Evolutionary conservation across 805 yeast species (phyloP), one percentile per base, ranked within the genome.

Genomic region (Lipomyces mesembrius): DNA sequence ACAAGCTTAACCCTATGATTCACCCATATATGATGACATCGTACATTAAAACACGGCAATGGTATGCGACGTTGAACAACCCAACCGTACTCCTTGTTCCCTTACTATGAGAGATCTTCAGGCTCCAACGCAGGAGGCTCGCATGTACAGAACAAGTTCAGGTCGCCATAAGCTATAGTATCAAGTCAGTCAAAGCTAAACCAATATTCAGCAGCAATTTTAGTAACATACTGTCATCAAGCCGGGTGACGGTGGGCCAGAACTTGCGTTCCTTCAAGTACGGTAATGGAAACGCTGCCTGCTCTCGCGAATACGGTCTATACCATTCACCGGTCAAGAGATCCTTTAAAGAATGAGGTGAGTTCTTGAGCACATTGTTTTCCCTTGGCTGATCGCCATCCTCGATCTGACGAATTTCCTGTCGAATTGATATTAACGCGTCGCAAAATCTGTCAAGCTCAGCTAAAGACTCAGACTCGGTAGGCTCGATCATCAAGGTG

Each of bases 401-500:
- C 66, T 89, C 87, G 63, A 87, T 86, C 9, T 87, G 89, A 60
- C 85, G 87, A 73, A 95, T 93, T 80, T 95, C 99, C 63, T 80
- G 77, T 76, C 93, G 87, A 69, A 95, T 95, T 3, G 91, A 78
- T 67, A 95, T 86, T 83, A 95, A 84, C 1, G 98, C 86, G 71
- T 92, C 92, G 64, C 92, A 88, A 79, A 95, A 94, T 75, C 98
- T 85, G 79, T 95, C 94, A 69, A 95, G 83, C 80, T 95, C 99
- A 64, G 83, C 90, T 75, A 89, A 80, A 75, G 92, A 87, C 80
- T 95, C 99, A 22, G 95, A 88, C 80, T 95, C 99, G 2, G 99
- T 95, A 67, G 99, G 99, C 81, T 95, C 99, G 70, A 95, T 87
- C 99, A 95, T 95, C 74, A 95, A 84, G 1, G 99, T 95, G 69